Evolutionary conservation across 1,139 yeast species (phyloP).

Genomic region (Yarrowia galli): DNA sequence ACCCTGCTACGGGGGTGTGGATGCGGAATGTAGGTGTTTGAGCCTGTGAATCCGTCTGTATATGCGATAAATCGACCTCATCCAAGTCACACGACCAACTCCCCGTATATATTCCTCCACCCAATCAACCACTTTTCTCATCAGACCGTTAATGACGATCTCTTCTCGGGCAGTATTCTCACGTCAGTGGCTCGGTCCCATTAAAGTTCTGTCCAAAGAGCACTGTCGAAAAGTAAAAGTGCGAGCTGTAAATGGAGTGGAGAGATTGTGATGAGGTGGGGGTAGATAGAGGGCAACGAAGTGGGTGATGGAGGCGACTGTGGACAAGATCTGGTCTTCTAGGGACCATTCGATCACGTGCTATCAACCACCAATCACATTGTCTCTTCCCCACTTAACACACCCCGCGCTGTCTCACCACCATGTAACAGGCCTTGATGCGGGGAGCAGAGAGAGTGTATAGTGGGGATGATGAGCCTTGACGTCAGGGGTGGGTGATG

Average conservation of each 20-base stretch:
- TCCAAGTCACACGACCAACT: not conserved
- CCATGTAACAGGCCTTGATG: slow-evolving; percentile 25
- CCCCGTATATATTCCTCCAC: not conserved
- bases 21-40: slow-evolving; percentile 2
- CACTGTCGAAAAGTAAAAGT: not conserved
- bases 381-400: not conserved
- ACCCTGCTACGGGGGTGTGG: slow-evolving; percentile 13
- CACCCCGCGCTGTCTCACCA: slow-evolving; percentile 24
- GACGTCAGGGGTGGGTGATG: slow-evolving; percentile 17
- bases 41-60: not conserved
- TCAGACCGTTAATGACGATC: slow-evolving; percentile 4
- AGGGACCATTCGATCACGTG: too few species aligned
- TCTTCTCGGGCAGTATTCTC: slow-evolving; percentile 1
- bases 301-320: too few species aligned
- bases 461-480: slow-evolving; percentile 7
- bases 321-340: too few species aligned
- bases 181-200: not conserved
- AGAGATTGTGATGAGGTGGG: not conserved
- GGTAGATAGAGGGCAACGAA: not conserved
- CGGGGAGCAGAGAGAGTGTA: slow-evolving; percentile 7
- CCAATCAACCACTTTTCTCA: not conserved
- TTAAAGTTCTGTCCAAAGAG: not conserved
- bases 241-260: slow-evolving; percentile 3
- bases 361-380: not conserved
- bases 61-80: not conserved